Percentiles rank a stretch among this genome's conserved stretches.
Conservation (phyloP, 169 alveolate genomes). For the Babesia bigemina region DNA sequence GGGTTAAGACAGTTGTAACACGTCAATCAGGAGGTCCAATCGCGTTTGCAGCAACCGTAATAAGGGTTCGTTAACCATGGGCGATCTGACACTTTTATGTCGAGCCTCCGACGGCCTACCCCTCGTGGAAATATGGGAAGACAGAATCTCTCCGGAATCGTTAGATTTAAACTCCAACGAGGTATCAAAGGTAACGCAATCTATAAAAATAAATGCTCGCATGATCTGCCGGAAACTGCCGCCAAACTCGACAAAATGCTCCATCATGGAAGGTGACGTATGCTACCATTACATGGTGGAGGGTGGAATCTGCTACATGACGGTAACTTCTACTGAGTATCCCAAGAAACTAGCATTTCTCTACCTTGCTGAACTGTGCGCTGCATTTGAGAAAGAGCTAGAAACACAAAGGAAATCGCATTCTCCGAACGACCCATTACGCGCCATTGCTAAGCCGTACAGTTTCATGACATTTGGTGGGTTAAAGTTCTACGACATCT, state of each 20-base stretch:
- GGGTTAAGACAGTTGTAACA: no score
- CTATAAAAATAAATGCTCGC: constrained; percentile 60
- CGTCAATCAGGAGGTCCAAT: no score
- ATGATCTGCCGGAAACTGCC: constrained; percentile 54
- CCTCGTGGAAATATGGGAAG: constrained; percentile 74
- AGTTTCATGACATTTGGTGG: constrained; percentile 77
- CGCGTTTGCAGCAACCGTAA: no score
- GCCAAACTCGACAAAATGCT: constrained; percentile 31
- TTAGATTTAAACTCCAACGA: neutral
- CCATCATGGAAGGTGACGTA: constrained; percentile 54
- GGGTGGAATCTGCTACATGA: constrained; percentile 77
- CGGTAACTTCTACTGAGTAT: constrained; percentile 62
- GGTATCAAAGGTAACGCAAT: constrained; percentile 18
- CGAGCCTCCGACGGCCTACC: constrained; percentile 79
- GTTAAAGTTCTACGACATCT: neutral
- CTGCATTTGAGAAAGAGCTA: constrained; percentile 73
- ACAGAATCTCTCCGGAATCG: constrained; percentile 17
- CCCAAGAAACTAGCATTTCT: constrained; percentile 78
- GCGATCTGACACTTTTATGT: constrained; percentile 75
- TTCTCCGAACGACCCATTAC: constrained; percentile 60
- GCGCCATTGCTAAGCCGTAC: constrained; percentile 75
- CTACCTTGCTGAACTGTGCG: constrained; percentile 73
- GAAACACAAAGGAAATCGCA: constrained; percentile 66
- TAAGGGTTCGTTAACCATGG: constrained; percentile 42
- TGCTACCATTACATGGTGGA: constrained; percentile 74